A percentile compares a stretch with the other conserved stretches of the same genome.
Conservation (phyloP, 2,329 filamentous ascomycete genomes). For the Diplodia intermedia region DNA sequence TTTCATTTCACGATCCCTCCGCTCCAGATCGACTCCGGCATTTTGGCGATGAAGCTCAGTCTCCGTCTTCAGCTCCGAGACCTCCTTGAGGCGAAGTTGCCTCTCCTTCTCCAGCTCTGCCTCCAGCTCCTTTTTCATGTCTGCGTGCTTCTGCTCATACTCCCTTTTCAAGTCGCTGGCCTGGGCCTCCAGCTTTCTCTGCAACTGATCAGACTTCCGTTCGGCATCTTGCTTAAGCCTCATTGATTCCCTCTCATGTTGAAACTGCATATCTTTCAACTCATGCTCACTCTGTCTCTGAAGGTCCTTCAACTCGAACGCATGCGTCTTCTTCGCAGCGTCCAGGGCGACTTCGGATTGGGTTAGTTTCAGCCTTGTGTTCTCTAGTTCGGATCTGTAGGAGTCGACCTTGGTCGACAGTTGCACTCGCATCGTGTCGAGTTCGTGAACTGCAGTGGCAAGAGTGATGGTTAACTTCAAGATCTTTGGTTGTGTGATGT, state of each 20-base stretch:
- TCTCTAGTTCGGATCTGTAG: constrained; percentile 73
- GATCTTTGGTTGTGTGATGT: constrained; percentile 29
- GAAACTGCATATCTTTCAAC: constrained; percentile 61
- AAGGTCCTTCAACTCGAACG: constrained; percentile 60
- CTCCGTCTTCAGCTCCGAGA: constrained; percentile 67
- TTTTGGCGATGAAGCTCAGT: constrained; percentile 57
- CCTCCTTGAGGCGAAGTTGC: constrained; percentile 64
- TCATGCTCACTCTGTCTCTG: constrained; percentile 63
- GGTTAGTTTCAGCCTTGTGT: constrained; percentile 60
- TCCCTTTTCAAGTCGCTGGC: constrained; percentile 64
- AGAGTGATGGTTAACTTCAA: constrained; percentile 34
- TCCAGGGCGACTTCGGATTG: constrained; percentile 59
- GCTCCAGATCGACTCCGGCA: constrained; percentile 58
- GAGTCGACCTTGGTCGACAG: constrained; percentile 60
- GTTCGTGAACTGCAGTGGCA: constrained; percentile 57
- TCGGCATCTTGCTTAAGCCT: constrained; percentile 60
- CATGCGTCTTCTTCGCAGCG: constrained; percentile 59
- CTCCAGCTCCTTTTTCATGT: constrained; percentile 67
- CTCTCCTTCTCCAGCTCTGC: constrained; percentile 72
- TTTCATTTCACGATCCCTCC: constrained; percentile 62
- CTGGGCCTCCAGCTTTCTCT: constrained; percentile 58
- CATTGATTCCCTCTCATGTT: constrained; percentile 64
- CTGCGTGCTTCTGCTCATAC: constrained; percentile 72
- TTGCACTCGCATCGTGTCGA: constrained; percentile 61
- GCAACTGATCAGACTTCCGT: constrained; percentile 52